Evolutionary conservation across 1,284 basidiomycete genomes (phyloP), one percentile per base, ranked within the genome.

Genomic region (Tylopilus sp.): DNA sequence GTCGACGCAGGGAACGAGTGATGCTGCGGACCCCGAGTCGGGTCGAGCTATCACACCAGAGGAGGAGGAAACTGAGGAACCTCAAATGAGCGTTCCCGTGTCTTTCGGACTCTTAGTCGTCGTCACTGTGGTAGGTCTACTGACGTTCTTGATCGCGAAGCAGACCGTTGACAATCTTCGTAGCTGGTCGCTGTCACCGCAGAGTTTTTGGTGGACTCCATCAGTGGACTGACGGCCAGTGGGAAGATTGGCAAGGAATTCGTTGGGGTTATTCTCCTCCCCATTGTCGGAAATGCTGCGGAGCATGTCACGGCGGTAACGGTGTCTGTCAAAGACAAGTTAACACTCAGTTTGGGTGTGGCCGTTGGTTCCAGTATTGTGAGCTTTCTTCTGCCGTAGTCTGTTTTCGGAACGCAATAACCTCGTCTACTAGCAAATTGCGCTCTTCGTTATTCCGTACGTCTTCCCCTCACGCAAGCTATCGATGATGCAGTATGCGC

Each of bases 351-450:
- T 63, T 80, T 93, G 60, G 83, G 86, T 37, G 92, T 94, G 32
- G 92, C 93, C n/a, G 85, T 95, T 31, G 93, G 92, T 9, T 90
- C 90, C 1, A 90, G 88, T 14, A 93, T 96, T 61, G 88, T 92
- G 58, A 71, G 84, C 75, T 51, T 49, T 36, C 49, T 57, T 61
- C 57, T 42, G 20, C 53, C 1, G 5, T 25, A 4, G 15, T 14
- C 11, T 11, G 13, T 24, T 29, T 45, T 15, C 4, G 17, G 36
- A 41, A 41, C 51, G 14, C 39, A 25, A 37, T 65, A 45, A 55
- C 39, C 39, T 35, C 29, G 39, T 54, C 49, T n/a, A 43, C 11
- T 50, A 90, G 87, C 94, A 97, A 86, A 92, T 93, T 32, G 88
- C 91, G 2, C 79, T 94, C 25, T 91, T 94, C 61, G 87, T 96